Evolutionary conservation across 768 basidiomycete species (phyloP).

Genomic region (Kwoniella mangroviensis): DNA sequence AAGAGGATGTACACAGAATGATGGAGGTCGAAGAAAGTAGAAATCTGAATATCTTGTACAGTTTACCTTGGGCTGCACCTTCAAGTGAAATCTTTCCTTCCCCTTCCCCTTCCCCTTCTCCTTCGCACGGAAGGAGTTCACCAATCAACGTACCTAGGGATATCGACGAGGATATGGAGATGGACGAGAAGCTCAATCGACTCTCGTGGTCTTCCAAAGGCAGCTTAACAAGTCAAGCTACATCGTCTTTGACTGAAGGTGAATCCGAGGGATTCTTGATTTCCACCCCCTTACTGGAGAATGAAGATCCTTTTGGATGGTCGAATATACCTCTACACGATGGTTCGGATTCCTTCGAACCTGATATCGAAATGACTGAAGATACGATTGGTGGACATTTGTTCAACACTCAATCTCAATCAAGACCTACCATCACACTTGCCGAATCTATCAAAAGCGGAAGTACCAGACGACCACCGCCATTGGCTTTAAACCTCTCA

Average conservation of each 20-base stretch:
- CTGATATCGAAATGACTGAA: slow-evolving; percentile 24
- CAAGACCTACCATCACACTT: slow-evolving; percentile 1
- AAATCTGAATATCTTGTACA: slow-evolving; percentile 7
- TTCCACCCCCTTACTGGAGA: slow-evolving; percentile 16
- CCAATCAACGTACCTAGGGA: slow-evolving; percentile 15
- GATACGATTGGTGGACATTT: slow-evolving; percentile 7
- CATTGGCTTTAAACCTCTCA: slow-evolving; percentile 14
- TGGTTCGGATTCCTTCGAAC: slow-evolving; percentile 2
- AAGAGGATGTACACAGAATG: slow-evolving; percentile 7
- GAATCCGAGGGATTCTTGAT: slow-evolving; percentile 18
- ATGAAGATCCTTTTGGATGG: slow-evolving; percentile 29
- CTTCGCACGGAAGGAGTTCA: background rate
- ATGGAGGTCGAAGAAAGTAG: background rate
- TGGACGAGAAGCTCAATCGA: slow-evolving; percentile 16
- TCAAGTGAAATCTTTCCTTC: slow-evolving; percentile 26
- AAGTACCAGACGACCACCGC: slow-evolving; percentile 21
- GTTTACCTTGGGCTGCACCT: slow-evolving; percentile 17
- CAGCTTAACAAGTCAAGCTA: slow-evolving; percentile 4
- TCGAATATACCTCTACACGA: slow-evolving; percentile 1
- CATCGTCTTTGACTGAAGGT: slow-evolving; percentile 11
- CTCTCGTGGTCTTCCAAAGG: slow-evolving; percentile 26
- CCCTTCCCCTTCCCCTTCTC: background rate
- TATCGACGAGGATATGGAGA: slow-evolving; percentile 25
- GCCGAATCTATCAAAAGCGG: slow-evolving; percentile 16
- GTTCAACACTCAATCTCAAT: background rate